These are phyloP conservation scores for Lophiostoma macrostomum DNA, from an alignment of 495 filamentous ascomycete genomes.

Conservation along the genomic window DNA sequence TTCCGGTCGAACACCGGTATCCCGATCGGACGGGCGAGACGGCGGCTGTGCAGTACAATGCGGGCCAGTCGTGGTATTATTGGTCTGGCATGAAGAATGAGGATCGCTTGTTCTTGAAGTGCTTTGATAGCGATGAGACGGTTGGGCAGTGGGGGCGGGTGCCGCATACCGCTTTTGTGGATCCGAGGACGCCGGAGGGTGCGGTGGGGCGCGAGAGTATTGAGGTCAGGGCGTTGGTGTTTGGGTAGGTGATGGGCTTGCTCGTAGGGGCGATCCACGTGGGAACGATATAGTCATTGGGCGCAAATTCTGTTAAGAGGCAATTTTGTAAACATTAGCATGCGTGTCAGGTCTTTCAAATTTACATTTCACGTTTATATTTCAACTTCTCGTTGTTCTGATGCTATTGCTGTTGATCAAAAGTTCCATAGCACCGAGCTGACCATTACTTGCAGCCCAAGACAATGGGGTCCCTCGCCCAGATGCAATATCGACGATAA, in stretches of 20 bases:
- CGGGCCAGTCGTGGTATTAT: constrained; percentile 69
- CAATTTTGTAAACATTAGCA: no score
- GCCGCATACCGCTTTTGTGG: constrained; percentile 78
- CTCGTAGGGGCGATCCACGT: no score
- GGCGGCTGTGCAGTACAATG: constrained; percentile 62
- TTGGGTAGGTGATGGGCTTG: constrained; percentile 62
- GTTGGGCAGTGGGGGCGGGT: constrained; percentile 56
- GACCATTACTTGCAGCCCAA: no score
- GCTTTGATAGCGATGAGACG: constrained; percentile 66
- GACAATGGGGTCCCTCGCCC: no score
- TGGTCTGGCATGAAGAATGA: constrained; percentile 71
- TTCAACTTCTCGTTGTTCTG: no score
- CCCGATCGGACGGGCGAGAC: constrained; percentile 71
- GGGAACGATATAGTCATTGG: no score
- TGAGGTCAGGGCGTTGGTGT: constrained; percentile 80
- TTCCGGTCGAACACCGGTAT: constrained; percentile 73
- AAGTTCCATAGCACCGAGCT: no score
- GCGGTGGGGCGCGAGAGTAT: constrained; percentile 65
- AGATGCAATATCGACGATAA: no score
- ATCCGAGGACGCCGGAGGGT: constrained; percentile 62
- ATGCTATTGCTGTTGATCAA: no score
- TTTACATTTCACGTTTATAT: no score
- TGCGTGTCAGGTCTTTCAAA: no score
- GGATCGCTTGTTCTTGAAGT: constrained; percentile 78
- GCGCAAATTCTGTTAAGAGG: no score